Evolutionary conservation across 2,329 filamentous ascomycete species (phyloP).

Genomic region (Colletotrichum sp.): DNA sequence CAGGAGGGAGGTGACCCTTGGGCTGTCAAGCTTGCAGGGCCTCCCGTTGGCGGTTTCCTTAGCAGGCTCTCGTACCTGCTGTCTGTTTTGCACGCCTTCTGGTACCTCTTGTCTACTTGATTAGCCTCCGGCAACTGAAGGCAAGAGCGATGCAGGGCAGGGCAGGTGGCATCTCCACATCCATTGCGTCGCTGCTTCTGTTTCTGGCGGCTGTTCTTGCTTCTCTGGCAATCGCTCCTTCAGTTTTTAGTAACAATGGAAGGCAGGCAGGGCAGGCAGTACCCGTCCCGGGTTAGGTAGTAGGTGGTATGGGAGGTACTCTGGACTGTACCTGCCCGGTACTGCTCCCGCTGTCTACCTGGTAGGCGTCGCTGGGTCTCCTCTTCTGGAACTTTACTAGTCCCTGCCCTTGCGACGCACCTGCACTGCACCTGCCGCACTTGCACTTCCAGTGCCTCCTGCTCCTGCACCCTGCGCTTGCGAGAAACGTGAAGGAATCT

Average conservation of each 20-base stretch:
- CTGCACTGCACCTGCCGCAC: background rate
- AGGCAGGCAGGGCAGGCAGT: background rate
- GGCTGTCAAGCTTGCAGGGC: background rate
- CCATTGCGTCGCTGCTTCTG: background rate
- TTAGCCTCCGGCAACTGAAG: background rate
- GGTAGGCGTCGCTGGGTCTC: background rate
- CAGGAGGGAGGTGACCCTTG: background rate
- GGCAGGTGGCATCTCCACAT: background rate
- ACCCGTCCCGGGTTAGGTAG: background rate
- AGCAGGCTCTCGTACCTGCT: background rate
- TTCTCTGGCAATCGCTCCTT: background rate
- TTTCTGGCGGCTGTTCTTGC: background rate
- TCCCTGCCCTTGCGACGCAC: background rate
- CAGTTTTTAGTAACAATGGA: background rate
- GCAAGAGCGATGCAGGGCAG: background rate
- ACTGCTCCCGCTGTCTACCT: background rate
- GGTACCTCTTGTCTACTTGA: background rate
- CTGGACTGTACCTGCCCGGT: background rate
- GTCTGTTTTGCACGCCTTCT: background rate
- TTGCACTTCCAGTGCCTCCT: background rate
- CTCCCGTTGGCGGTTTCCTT: background rate
- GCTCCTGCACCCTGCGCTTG: background rate
- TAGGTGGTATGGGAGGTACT: background rate
- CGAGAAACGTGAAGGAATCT: background rate
- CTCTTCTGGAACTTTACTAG: constrained; percentile 4